Conservation (phyloP, 108 stramenopile species). For the Tribonema minus region DNA sequence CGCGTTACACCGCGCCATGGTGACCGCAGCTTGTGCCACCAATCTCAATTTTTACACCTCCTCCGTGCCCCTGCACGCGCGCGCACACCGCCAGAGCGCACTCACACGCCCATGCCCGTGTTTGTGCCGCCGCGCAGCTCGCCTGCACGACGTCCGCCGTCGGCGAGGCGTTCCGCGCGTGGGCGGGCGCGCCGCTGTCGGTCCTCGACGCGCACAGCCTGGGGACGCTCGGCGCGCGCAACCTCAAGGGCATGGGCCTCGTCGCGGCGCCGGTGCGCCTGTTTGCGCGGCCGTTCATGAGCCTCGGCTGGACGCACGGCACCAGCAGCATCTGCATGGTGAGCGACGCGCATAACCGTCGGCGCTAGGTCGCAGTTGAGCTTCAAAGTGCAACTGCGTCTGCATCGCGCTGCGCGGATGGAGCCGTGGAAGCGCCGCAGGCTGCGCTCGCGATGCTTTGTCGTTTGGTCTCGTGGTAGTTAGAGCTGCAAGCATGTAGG, state of each 20-base stretch:
- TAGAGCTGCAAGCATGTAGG: too few species aligned
- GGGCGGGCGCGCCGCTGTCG: too few species aligned
- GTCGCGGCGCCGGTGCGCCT: conserved; percentile 1
- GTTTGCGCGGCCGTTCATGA: background rate
- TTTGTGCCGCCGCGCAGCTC: background rate
- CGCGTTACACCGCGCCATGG: background rate
- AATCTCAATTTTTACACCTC: too few species aligned
- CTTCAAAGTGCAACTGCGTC: too few species aligned
- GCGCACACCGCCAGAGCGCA: background rate
- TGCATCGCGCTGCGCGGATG: too few species aligned
- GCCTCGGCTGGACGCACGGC: background rate
- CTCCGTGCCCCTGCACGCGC: background rate
- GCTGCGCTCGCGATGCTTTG: too few species aligned
- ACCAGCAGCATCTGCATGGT: conserved; percentile 8
- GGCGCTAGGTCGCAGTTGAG: too few species aligned
- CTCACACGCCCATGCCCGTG: background rate
- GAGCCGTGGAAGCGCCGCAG: too few species aligned
- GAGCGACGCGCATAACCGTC: too few species aligned
- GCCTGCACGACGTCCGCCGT: background rate
- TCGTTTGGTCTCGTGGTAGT: too few species aligned
- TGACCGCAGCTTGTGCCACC: too few species aligned
- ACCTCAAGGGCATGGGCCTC: conserved; percentile 5
- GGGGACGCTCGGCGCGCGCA: background rate
- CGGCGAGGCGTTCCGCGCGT: background rate
- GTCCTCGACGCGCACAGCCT: conserved; percentile 5